Base-by-base conservation (phyloP, 371 early-diverging fungal species). In the Mortierella sp. region DNA sequence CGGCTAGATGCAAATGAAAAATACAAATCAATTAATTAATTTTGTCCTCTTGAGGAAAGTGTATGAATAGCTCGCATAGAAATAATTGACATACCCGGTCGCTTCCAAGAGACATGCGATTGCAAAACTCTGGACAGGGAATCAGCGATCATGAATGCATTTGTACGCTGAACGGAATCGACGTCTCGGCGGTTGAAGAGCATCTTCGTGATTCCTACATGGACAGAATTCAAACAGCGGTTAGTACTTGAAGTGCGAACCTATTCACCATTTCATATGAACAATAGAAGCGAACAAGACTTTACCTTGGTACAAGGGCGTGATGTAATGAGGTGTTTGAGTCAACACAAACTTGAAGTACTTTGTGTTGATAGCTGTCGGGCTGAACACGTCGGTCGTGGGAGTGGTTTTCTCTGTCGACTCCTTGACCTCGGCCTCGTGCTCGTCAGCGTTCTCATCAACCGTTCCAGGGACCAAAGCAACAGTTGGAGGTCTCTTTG, bases 301-400 rank as follows among this genome's bases (percentile, higher is more conserved):
- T 34, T 52, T 85, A 90, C 94, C 93, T 89, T 94, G 94, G 67
- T 94, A 92, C 44, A 93, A 84, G 0, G 92, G 90, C 41, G 90
- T 86, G 63, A 97, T 61, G 14, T 89, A 85, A 24, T 88, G 87
- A 40, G 94, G 91, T 26, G 93, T 91, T 67, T 95, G 91, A 1
- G 90, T 89, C 64, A 95, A 77, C 9, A 95, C 84, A 61, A 89
- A 81, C 73, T 89, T 90, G 70, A 95, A 92, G 66, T 88, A 89
- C 67, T 90, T 92, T 24, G 92, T 88, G 72, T 96, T 96, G 77
- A 89, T 87, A 31, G 92, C 89, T 10, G 90, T 85, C 39, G 89
- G 90, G 73, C 92, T 92, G 26, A 90, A 90, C 13, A 79, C 81
- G 53, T 92, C 91, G 1, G 67, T 78, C 39, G 68, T 58, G n/a